These are phyloP conservation scores for Pichia phayaonensis DNA, from an alignment of 805 yeast species.

Conservation along the genomic window DNA sequence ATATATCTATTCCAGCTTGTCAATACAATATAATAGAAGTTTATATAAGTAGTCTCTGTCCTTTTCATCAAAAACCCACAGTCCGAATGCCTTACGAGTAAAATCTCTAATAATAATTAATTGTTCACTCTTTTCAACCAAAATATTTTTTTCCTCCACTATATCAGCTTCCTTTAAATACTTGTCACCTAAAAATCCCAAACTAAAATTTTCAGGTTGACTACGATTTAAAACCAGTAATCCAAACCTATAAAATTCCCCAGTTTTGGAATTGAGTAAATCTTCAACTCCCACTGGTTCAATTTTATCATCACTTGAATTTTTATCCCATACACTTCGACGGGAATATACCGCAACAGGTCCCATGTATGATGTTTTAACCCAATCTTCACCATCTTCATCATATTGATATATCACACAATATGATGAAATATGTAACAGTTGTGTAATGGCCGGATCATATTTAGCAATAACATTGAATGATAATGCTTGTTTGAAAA, in stretches of 20 bases:
- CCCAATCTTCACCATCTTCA: conserved; percentile 51
- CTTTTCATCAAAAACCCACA: conserved; percentile 67
- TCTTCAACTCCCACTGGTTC: conserved; percentile 14
- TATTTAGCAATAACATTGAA: conserved; percentile 72
- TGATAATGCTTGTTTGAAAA: conserved; percentile 61
- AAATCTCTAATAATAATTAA: conserved; percentile 62
- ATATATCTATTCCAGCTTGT: conserved; percentile 8
- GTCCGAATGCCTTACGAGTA: conserved; percentile 64
- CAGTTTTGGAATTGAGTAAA: conserved; percentile 28
- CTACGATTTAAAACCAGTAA: conserved; percentile 60
- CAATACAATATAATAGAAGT: conserved; percentile 24
- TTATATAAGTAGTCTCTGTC: conserved; percentile 57
- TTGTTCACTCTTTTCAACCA: conserved; percentile 61
- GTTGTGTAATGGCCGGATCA: conserved; percentile 63
- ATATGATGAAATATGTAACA: conserved; percentile 62
- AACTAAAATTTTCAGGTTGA: conserved; percentile 62
- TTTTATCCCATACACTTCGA: conserved; percentile 7
- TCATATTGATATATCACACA: conserved; percentile 64
- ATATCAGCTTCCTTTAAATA: conserved; percentile 25
- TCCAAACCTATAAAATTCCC: conserved; percentile 51
- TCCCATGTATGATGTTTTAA: conserved; percentile 62
- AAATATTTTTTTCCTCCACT: conserved; percentile 36
- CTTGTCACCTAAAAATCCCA: conserved; percentile 57
- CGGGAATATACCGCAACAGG: conserved; percentile 50
- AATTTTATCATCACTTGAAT: conserved; percentile 3